A percentile compares a stretch with the other conserved stretches of the same genome.
Evolutionary conservation across 768 basidiomycete genomes (phyloP).

Genomic region (Sistotremastrum suecicum): DNA sequence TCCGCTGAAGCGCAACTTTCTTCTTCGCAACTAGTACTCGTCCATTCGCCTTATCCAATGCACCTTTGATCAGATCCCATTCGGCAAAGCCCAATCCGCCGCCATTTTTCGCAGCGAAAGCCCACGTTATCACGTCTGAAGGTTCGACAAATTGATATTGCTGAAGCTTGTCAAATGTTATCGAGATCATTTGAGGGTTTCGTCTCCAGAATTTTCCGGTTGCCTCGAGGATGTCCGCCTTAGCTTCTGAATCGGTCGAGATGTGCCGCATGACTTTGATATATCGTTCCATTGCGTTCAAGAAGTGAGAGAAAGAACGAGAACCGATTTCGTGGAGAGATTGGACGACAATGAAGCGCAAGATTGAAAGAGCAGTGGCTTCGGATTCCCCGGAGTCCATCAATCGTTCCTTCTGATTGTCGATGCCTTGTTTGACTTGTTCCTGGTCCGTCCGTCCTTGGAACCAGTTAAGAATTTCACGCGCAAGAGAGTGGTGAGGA

Average conservation of each 20-base stretch:
- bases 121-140: constrained; percentile 77
- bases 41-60: constrained; percentile 84
- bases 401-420: constrained; percentile 50
- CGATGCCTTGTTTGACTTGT: constrained; percentile 64
- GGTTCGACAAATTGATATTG: constrained; percentile 98
- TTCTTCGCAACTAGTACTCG: constrained; percentile 65
- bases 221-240: constrained; percentile 56
- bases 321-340: constrained; percentile 85
- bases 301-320: constrained; percentile 92
- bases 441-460: constrained; percentile 70
- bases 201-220: constrained; percentile 71
- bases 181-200: constrained; percentile 75
- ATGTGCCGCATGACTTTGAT: constrained; percentile 59
- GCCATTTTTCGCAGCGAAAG: constrained; percentile 38
- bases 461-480: constrained; percentile 63
- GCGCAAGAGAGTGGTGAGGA: constrained; percentile 68
- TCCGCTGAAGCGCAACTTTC: constrained; percentile 59
- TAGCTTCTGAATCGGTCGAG: constrained; percentile 39
- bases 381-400: constrained; percentile 45
- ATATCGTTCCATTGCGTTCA: constrained; percentile 95
- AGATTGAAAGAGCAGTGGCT: constrained; percentile 48
- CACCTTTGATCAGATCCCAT: constrained; percentile 77
- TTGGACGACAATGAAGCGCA: constrained; percentile 73
- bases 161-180: constrained; percentile 96
- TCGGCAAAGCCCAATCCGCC: constrained; percentile 34